Evolutionary conservation across 1,284 basidiomycete species (phyloP), one percentile per base, ranked within the genome.

Genomic region (Exobasidium rhododendri): DNA sequence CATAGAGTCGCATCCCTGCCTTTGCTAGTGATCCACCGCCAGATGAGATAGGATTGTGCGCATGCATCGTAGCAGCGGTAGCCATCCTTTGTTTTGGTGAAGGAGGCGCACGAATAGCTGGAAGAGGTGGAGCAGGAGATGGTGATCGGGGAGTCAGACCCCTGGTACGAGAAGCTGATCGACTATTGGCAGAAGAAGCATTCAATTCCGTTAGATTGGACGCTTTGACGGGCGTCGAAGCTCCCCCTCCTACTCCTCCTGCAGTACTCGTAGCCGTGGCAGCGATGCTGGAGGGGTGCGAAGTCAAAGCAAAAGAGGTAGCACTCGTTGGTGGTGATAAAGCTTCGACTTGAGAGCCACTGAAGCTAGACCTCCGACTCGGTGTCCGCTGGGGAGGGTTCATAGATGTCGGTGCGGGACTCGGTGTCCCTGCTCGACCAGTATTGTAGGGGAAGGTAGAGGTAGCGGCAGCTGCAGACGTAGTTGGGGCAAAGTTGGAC

Each of bases 1-100:
- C 93, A 73, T 97, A 99, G 28, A 98, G 83, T 4, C 70, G 65
- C 67, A 73, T 66, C 14, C 68, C 67, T 40, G 59, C 62, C 55
- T 58, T 69, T 14, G 68, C 62, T 29, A 69, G 53, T 17, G 62
- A 59, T 24, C 67, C 60, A 50, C 13, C 47, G 28, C 47, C 26
- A 22, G 44, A 45, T 40, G 35, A 10, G 7, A 40, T 40, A 10
- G 35, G 17, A 40, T 17, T 40, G 10, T 40, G 35, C 17, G 35
- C 7, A 10, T 40, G 35, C 35, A 40, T 17, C n/a, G 65, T 63
- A 7, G 22, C 7, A 4, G 63, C 66, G 4, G 68, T 67, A 14
- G 72, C 70, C 51, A 74, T 62, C 44, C 71, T 65, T 58, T 77
- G 69, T 47, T 70, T 69, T 13, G 69, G 73, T 1, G 70, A 70